These are phyloP conservation scores for Cryptosporidium sp. DNA, from an alignment of 169 alveolate genomes.

Conservation along the genomic window DNA sequence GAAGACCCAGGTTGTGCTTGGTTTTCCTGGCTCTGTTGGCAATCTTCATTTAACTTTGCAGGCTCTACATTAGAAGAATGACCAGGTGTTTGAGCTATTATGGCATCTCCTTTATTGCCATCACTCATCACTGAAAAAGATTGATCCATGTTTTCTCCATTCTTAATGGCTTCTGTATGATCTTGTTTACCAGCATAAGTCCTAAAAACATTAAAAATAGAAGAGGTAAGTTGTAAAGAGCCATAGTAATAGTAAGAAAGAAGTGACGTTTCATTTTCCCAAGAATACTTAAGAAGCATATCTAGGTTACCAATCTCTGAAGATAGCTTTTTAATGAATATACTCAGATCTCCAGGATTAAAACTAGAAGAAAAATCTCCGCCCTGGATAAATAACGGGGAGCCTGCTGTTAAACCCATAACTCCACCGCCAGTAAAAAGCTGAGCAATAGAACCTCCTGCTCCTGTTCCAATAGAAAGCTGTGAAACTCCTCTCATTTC, in stretches of 20 bases:
- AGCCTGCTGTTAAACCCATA: not conserved
- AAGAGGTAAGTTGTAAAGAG: conserved; percentile 14
- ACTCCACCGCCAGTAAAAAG: not conserved
- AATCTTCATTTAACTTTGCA: not conserved
- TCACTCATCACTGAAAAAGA: not conserved
- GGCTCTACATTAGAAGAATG: not conserved
- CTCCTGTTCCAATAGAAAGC: not conserved
- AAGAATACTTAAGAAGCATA: conserved; percentile 26
- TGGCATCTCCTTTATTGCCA: not conserved
- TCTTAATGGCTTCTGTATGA: not conserved
- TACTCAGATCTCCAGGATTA: conserved; percentile 6
- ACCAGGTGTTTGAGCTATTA: not conserved
- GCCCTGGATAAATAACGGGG: conserved; percentile 1
- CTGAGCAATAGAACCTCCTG: not conserved
- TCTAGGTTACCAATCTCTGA: conserved; percentile 33
- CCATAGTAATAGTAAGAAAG: conserved; percentile 62
- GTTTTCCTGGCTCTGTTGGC: conserved; percentile 14
- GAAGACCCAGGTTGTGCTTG: conserved; percentile 8
- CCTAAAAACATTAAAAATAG: conserved; percentile 1
- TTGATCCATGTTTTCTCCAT: not conserved
- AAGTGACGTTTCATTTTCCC: conserved; percentile 47
- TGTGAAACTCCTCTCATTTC: conserved; percentile 32
- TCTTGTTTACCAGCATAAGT: not conserved
- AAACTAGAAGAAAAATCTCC: conserved; percentile 30
- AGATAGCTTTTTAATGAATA: conserved; percentile 31